Conservation (phyloP, 805 yeast genomes). For the Kluyveromyces aestuarii region DNA sequence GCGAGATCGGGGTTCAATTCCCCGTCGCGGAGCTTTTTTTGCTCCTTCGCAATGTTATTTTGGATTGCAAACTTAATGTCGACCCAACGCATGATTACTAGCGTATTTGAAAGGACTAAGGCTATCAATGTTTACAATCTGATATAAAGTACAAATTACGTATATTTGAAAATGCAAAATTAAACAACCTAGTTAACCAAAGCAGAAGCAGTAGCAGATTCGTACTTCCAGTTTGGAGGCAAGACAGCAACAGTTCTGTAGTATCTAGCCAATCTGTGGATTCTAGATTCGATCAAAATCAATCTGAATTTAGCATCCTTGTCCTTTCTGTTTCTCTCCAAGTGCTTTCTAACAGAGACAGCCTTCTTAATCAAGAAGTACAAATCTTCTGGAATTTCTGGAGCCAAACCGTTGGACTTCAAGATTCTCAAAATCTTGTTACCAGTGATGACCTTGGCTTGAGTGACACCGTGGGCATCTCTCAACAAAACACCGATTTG, state of each 20-base stretch:
- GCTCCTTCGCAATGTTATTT: no score
- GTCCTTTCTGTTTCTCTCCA: constrained; percentile 99
- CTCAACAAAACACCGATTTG: constrained; percentile 98
- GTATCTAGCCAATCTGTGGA: constrained; percentile 99
- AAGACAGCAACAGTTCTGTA: constrained; percentile 98
- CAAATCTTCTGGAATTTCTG: constrained; percentile 99
- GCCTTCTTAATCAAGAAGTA: constrained; percentile 99
- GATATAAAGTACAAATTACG: neutral
- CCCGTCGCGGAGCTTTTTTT: constrained; percentile 19
- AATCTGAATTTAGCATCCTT: constrained; percentile 99
- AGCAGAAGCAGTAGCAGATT: constrained; percentile 99
- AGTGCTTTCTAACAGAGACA: constrained; percentile 99
- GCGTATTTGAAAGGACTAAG: neutral
- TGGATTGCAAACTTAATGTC: no score
- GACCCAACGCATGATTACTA: no score
- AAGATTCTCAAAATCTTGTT: constrained; percentile 98
- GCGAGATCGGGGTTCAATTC: constrained; percentile 22
- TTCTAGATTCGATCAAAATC: constrained; percentile 99
- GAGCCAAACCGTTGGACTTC: constrained; percentile 99
- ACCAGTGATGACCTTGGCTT: constrained; percentile 95
- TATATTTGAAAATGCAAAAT: neutral
- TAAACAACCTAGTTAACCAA: constrained; percentile 76
- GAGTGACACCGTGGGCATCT: constrained; percentile 99
- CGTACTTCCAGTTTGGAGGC: constrained; percentile 99
- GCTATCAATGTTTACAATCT: neutral